Evolutionary conservation across 305 asterid genomes (phyloP), one percentile per base, ranked within the genome.

Genomic region (Fraxinus sp.): DNA sequence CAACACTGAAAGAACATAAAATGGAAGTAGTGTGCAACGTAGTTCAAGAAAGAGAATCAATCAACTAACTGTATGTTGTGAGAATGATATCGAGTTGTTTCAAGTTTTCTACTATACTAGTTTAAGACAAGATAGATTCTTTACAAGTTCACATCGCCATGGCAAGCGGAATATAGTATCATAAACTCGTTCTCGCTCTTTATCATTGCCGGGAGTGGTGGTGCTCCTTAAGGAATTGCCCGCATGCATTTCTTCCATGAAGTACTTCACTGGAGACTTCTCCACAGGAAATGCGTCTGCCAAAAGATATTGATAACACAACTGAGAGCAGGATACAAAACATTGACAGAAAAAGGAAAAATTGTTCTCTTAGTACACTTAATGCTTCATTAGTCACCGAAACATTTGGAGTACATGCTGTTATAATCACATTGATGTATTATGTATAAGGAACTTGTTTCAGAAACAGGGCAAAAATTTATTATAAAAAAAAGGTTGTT

Each of bases 61-160:
- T 71, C 76, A 32, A 71, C 41, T 14, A 20, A 16, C 41, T 32
- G 76, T 30, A 30, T 70, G 76, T 13, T 13, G 76, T 32, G 76
- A 70, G 41, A 70, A 70, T 28, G 3, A 30, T 4, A 71, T 71
- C 4, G 10, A 32, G 39, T 14, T 14, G 20, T 30, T 30, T 70
- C 41, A 30, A 41, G 73, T 74, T 57, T 57, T 32, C 80, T 39
- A 80, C 79, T 22, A 44, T 3, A 76, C 55, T 8, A 71, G 77
- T 74, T 30, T 14, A 52, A 66, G 83, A 82, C 18, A 85, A 81
- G 84, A 57, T 22, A 41, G 46, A 26, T 76, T 82, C 79, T 83
- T 89, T 91, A 97, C 99, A 96, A 95, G 94, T 90, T 97, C 99
- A 86, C 98, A 92, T 83, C 99, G 93, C 99, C 99, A 97, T 70